Conservation (phyloP, 768 basidiomycete species). For the Wakefieldia striispora region DNA sequence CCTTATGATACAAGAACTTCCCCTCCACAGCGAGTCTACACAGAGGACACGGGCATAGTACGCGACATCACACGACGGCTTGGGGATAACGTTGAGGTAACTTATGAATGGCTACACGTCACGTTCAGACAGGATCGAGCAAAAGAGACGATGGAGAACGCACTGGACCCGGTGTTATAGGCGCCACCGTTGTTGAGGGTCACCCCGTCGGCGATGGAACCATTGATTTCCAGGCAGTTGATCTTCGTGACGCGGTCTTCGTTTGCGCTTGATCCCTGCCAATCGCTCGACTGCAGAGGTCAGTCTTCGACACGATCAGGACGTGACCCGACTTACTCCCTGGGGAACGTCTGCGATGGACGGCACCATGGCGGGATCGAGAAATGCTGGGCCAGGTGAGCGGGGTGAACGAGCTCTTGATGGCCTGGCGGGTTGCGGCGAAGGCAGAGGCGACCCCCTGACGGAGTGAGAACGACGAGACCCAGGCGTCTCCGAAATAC, state of each 20-base stretch:
- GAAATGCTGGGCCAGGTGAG: not conserved
- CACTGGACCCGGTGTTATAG: slow-evolving; percentile 11
- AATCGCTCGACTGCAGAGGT: not conserved
- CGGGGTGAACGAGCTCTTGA: not conserved
- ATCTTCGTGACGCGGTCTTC: not conserved
- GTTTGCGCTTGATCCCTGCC: not conserved
- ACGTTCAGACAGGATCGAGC: not conserved
- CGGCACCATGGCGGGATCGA: not conserved
- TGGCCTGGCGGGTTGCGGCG: not conserved
- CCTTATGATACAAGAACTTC: too few relatives aligned
- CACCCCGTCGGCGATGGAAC: not conserved
- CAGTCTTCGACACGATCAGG: too few relatives aligned
- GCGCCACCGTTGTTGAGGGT: slow-evolving; percentile 10
- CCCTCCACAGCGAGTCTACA: too few relatives aligned
- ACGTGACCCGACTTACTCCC: not conserved
- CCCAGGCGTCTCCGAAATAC: too few relatives aligned
- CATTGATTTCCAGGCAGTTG: not conserved
- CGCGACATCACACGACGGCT: too few relatives aligned
- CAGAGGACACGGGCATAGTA: too few relatives aligned
- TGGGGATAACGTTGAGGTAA: too few relatives aligned
- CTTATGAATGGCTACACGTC: slow-evolving; percentile 12
- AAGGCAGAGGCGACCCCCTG: slow-evolving; percentile 9
- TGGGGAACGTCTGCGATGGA: not conserved
- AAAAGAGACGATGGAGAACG: not conserved
- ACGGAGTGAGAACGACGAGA: not conserved